phyloP scores from a whole-genome alignment of 108 stramenopile genomes.

The Stephanodiscus minutulus region DNA sequence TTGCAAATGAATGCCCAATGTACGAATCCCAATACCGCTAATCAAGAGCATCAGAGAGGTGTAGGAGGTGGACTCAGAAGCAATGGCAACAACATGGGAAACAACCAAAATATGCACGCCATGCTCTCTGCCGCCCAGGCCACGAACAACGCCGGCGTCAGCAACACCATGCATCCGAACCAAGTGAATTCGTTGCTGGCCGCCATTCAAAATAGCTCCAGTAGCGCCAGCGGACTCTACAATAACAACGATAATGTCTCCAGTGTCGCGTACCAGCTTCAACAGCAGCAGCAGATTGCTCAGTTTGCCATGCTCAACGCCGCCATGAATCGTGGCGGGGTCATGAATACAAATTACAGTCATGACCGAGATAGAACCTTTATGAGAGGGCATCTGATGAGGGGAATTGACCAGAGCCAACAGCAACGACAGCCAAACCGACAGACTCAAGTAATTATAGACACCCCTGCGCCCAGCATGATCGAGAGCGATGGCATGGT shows the following conservation, averaged over 20 bases:
- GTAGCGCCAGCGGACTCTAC: neutral
- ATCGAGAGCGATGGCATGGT: constrained; percentile 2
- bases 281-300: constrained; percentile 16
- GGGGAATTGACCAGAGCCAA: neutral
- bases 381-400: neutral
- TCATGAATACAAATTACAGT: neutral
- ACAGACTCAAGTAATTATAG: neutral
- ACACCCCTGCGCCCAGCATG: neutral
- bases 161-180: constrained; percentile 4
- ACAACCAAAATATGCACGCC: neutral
- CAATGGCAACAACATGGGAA: neutral
- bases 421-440: neutral
- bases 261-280: neutral
- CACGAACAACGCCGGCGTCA: neutral
- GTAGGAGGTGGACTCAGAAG: neutral
- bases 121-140: constrained; percentile 10
- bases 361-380: neutral
- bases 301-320: constrained; percentile 3
- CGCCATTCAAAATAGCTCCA: constrained; percentile 4
- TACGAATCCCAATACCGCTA: neutral
- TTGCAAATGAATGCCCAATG: constrained; percentile 14
- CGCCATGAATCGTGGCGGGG: neutral
- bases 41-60: constrained; percentile 3
- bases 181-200: neutral
- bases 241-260: constrained; percentile 7